Conservation (phyloP, 208 protist species). For the Leishmania tropica region DNA sequence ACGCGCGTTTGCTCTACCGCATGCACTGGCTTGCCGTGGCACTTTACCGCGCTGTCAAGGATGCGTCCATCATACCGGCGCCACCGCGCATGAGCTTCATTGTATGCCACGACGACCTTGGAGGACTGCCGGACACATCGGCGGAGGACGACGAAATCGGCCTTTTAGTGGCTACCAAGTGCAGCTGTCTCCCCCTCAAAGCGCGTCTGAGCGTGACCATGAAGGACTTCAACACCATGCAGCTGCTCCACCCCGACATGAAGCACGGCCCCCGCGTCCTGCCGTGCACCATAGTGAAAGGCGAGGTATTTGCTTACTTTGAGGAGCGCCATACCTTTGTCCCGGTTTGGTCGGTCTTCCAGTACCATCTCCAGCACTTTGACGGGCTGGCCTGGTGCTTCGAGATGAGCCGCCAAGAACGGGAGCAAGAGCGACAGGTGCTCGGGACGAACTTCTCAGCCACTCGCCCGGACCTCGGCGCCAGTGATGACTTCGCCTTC, state of each 20-base stretch:
- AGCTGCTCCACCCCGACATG: slow-evolving; percentile 42
- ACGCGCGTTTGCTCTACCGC: slow-evolving; percentile 37
- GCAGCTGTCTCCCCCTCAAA: slow-evolving; percentile 56
- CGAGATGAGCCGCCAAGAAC: slow-evolving; percentile 37
- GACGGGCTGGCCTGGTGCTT: slow-evolving; percentile 50
- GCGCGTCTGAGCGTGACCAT: slow-evolving; percentile 40
- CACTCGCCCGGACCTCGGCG: background rate
- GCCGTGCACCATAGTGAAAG: slow-evolving; percentile 41
- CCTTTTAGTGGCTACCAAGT: slow-evolving; percentile 51
- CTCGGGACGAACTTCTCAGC: slow-evolving; percentile 18
- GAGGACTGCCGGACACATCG: slow-evolving; percentile 9
- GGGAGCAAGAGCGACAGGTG: slow-evolving; percentile 28
- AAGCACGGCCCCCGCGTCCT: slow-evolving; percentile 19
- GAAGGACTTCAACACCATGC: slow-evolving; percentile 24
- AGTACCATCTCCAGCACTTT: slow-evolving; percentile 36
- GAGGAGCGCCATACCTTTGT: slow-evolving; percentile 33
- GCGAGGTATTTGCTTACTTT: slow-evolving; percentile 46
- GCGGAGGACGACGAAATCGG: slow-evolving; percentile 55
- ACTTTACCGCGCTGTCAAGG: slow-evolving; percentile 39
- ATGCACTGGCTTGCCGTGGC: slow-evolving; percentile 60
- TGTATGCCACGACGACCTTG: slow-evolving; percentile 21
- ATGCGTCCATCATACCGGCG: slow-evolving; percentile 42
- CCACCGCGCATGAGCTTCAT: slow-evolving; percentile 63
- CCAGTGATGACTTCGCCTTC: background rate
- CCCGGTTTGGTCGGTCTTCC: slow-evolving; percentile 47